Evolutionary conservation across 805 yeast genomes (phyloP).

Genomic region (Metschnikowia reukaufii): DNA sequence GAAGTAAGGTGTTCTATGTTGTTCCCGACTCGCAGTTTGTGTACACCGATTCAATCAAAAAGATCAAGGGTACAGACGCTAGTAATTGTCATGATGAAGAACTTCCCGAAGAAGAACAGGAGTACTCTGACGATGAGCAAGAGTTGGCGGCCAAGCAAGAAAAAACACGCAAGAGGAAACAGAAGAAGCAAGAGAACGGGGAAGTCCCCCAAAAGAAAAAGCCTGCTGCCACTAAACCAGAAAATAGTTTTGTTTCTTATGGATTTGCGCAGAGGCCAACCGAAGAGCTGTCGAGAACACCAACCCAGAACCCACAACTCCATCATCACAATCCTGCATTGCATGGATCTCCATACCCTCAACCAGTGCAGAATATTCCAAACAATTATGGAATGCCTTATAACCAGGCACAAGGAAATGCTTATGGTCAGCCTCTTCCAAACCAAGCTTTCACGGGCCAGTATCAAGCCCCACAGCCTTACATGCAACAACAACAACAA

Average conservation of each 20-base stretch:
- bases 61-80: conserved; percentile 87
- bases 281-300: neutral
- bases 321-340: conserved; percentile 12
- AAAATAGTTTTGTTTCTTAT: conserved; percentile 19
- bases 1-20: conserved; percentile 67
- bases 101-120: conserved; percentile 88
- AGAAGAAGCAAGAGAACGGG: conserved; percentile 28
- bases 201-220: conserved; percentile 22
- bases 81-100: conserved; percentile 95
- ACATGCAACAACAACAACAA: conserved; percentile 6
- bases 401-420: neutral
- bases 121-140: conserved; percentile 90
- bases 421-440: conserved; percentile 2
- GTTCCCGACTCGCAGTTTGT: conserved; percentile 79
- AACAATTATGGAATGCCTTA: neutral
- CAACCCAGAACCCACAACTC: conserved; percentile 5
- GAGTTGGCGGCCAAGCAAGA: conserved; percentile 69
- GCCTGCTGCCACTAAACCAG: conserved; percentile 12
- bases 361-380: neutral
- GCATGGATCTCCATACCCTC: conserved; percentile 5
- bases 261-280: conserved; percentile 16
- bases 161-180: conserved; percentile 58
- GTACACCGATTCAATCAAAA: conserved; percentile 69
- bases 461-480: conserved; percentile 7
- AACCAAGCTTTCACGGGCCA: conserved; percentile 1